Conservation (phyloP, 331 rosid genomes). For the Pyrus hybrid region DNA sequence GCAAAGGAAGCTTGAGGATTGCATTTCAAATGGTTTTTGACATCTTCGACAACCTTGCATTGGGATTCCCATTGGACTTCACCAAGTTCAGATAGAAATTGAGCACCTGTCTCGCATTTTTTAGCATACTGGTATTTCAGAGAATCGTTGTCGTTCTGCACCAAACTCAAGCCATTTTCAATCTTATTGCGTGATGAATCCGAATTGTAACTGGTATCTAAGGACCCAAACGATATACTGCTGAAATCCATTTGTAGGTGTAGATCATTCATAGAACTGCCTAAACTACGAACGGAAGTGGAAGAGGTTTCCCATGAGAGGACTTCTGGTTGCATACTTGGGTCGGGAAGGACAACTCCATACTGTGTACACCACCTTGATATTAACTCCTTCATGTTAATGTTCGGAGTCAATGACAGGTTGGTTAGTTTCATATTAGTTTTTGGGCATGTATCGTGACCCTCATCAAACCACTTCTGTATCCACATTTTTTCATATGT, state of each 20-base stretch:
- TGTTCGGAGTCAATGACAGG: constrained; percentile 49
- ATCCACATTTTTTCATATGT: constrained; percentile 86
- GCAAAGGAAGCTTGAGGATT: constrained; percentile 30
- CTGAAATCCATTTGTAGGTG: constrained; percentile 55
- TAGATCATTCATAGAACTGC: constrained; percentile 64
- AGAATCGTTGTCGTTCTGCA: constrained; percentile 26
- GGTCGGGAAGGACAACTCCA: constrained; percentile 53
- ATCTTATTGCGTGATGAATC: constrained; percentile 32
- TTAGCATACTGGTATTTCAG: constrained; percentile 18
- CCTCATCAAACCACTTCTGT: constrained; percentile 81
- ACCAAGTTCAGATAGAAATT: constrained; percentile 43
- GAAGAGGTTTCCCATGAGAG: constrained; percentile 43
- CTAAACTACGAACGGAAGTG: constrained; percentile 64
- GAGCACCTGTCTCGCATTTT: constrained; percentile 28
- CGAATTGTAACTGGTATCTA: constrained; percentile 50
- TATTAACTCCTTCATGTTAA: constrained; percentile 52
- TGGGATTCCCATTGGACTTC: constrained; percentile 71
- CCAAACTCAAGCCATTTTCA: constrained; percentile 23
- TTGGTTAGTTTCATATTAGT: constrained; percentile 38
- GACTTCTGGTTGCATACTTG: constrained; percentile 30
- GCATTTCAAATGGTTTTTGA: constrained; percentile 35
- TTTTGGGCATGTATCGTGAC: constrained; percentile 61
- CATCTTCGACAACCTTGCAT: constrained; percentile 58
- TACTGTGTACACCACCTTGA: constrained; percentile 57
- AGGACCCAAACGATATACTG: constrained; percentile 55